Base-by-base conservation (phyloP, 768 basidiomycete species). In the Dacryopinax spathularia region DNA sequence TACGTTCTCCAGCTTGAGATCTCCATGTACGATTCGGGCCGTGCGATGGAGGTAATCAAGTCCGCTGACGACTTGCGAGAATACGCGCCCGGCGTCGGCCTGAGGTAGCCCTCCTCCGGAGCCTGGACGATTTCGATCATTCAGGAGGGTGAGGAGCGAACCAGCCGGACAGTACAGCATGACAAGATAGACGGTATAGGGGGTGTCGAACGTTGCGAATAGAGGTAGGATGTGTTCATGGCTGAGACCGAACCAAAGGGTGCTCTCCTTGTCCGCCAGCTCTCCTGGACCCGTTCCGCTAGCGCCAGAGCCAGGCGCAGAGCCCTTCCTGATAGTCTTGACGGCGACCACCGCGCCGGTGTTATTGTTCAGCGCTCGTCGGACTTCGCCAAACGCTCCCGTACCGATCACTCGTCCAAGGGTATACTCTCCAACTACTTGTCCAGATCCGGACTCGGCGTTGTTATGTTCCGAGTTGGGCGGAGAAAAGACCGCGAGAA, bases 1-100 rank as follows among this genome's bases (percentile, higher is more conserved):
- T 60, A 98, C 84, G 76, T 99, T 99, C 76, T 98, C 96, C 65
- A 96, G 82, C 77, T 99, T 99, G 73, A 99, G 78, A 75, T 99
- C 96, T 69, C 92, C 83, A 76, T 99, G 95, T 62, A 94, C 87
- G 68, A 87, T 82, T 7, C 80, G 75, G 29, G 84, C 86, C 39
- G 82, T 81, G 64, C 86, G 82, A 73, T 95, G 91, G 71, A 95
- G 74, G 75, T 93, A 93, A 61, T 84, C 81, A 70, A 93, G 74
- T 20, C 89, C 91, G 62, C 86, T 78, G 60, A 90, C 88, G 68
- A 94, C 81, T 77, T 94, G 90, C 62, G 86, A 80, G 71, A 93
- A 91, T 81, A 91, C 84, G 79, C 84, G 86, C 60, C 88, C 88
- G 2, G 81, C 85, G 69, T 90, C 89, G 67, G 91, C 89, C 64